Evolutionary conservation across 2,329 filamentous ascomycete genomes (phyloP), one percentile per base, ranked within the genome.

Genomic region (Paracamarosporium sp.): DNA sequence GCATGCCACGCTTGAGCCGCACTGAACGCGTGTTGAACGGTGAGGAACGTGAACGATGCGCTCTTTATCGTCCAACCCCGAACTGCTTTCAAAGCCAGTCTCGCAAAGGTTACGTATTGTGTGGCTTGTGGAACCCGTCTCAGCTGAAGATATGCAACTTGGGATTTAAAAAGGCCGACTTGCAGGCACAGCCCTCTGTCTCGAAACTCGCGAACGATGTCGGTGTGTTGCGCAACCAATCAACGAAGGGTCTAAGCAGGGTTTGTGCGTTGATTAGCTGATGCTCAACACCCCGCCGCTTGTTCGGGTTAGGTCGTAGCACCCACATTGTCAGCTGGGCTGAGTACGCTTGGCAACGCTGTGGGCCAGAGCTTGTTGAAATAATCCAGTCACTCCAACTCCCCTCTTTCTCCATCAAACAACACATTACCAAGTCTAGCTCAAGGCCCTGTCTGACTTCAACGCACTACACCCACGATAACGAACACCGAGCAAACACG

Each of bases 311-410:
- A 50, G 46, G 6, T 47, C 1, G 13, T 4, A 20, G 13, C 17
- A 8, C 30, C 6, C n/a, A 15, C 2, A 11, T 25, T 22, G 45
- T 48, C 45, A 48, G 45, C 45, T 48, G 35, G 25, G 47, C 47
- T 40, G 33, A 50, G 47, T 36, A 9, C 7, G 47, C 47, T 50
- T 50, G 47, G 47, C 47, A 40, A 27, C 35, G 24, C 30, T 35
- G 47, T 27, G 47, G 47, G n/a, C 22, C 13, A 4, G 25, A 27
- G 22, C 33, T 20, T 24, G 25, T 48, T 36, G 22, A 50, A 40
- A 40, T 33, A 50, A 33, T 27, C 30, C 47, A 50, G 33, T 25
- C 46, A 38, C 17, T 36, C 47, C 47, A 25, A 17, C 5, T 44
- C 5, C 33, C 24, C 33, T 40, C 33, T 40, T 13, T 11, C 35